Percentiles rank a stretch among this genome's conserved stretches.
Evolutionary conservation across 2,329 filamentous ascomycete genomes (phyloP).

Genomic region (Zymoseptoria crescenta): DNA sequence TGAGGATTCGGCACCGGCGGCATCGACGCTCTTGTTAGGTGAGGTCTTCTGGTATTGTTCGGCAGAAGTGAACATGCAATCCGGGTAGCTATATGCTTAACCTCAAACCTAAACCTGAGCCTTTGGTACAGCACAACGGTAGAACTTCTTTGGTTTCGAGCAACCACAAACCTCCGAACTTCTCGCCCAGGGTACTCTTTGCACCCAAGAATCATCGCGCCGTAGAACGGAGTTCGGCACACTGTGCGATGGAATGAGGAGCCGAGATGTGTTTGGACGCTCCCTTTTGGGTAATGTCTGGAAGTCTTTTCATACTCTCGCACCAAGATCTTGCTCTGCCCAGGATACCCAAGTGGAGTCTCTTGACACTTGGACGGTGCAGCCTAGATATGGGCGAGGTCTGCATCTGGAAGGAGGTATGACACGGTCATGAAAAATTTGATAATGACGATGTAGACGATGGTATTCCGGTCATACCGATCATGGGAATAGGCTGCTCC

Average conservation of each 20-base stretch:
- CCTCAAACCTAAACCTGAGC: background rate
- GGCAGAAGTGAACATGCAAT: background rate
- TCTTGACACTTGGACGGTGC: too few species aligned
- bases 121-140: background rate
- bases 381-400: too few species aligned
- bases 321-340: background rate
- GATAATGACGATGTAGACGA: too few species aligned
- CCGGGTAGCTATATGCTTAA: background rate
- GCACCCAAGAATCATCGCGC: background rate
- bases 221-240: background rate
- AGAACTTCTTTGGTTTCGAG: background rate
- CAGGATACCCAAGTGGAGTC: too few species aligned
- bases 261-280: background rate
- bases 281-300: background rate
- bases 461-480: too few species aligned
- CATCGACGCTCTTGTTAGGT: background rate
- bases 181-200: background rate
- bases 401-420: too few species aligned
- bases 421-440: too few species aligned
- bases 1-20: background rate
- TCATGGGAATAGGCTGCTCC: too few species aligned
- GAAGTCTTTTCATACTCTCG: background rate
- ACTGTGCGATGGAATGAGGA: background rate
- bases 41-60: background rate
- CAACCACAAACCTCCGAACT: background rate